Conservation (phyloP, 129 eudicot genomes). For the Calendula officinalis region DNA sequence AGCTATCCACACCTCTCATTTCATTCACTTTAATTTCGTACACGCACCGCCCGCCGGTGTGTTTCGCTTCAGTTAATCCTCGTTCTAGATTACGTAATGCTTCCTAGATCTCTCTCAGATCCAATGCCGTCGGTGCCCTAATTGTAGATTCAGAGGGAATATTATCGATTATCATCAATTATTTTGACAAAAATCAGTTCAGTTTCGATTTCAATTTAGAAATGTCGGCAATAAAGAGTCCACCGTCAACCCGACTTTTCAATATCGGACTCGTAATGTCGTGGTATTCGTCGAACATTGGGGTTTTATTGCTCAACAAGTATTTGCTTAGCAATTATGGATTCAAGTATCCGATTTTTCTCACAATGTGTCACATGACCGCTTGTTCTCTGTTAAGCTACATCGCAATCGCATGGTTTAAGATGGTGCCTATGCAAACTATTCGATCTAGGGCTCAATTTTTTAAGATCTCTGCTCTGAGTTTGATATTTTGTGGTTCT, state of each 20-base stretch:
- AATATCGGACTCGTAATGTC: conserved; percentile 67
- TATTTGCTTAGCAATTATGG: conserved; percentile 75
- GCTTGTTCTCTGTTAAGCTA: conserved; percentile 83
- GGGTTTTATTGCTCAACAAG: conserved; percentile 71
- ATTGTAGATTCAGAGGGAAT: background rate
- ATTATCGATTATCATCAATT: conserved; percentile 1
- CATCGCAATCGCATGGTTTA: conserved; percentile 74
- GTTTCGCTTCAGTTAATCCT: too few relatives aligned
- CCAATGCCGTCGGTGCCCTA: background rate
- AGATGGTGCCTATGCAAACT: conserved; percentile 80
- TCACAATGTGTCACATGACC: conserved; percentile 90
- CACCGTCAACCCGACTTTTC: conserved; percentile 45
- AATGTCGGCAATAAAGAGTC: conserved; percentile 51
- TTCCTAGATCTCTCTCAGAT: conserved; percentile 36
- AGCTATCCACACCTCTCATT: background rate
- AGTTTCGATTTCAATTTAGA: conserved; percentile 1
- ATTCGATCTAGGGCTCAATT: conserved; percentile 71
- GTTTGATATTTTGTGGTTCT: conserved; percentile 72
- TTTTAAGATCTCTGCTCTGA: conserved; percentile 62
- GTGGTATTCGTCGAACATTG: conserved; percentile 93
- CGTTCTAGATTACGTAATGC: conserved; percentile 22
- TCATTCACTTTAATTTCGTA: background rate
- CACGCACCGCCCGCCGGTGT: background rate
- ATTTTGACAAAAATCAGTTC: background rate
- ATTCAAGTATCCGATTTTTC: conserved; percentile 74